These are phyloP conservation scores for Penicillium psychrofluorescens DNA, from an alignment of 495 filamentous ascomycete species.

Conservation along the genomic window DNA sequence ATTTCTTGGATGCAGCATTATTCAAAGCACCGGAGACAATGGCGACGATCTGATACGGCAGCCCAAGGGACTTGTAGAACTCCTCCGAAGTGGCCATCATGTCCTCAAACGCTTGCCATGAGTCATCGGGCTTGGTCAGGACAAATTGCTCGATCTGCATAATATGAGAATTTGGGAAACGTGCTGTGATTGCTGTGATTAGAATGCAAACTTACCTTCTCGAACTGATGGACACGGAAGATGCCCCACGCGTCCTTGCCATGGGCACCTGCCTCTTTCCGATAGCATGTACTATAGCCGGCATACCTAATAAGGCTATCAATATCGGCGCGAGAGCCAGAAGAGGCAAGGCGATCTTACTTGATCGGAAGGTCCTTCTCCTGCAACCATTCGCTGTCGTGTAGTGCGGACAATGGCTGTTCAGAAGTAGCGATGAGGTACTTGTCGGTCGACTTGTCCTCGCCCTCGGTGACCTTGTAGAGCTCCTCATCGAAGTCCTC, in stretches of 20 bases:
- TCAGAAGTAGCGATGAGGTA: conserved; percentile 97
- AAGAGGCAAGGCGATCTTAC: conserved; percentile 25
- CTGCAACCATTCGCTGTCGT: conserved; percentile 88
- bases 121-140: conserved; percentile 87
- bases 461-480: conserved; percentile 84
- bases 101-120: conserved; percentile 85
- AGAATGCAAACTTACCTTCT: conserved; percentile 54
- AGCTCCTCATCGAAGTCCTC: conserved; percentile 96
- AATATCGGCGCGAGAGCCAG: conserved; percentile 1
- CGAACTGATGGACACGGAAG: conserved; percentile 97
- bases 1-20: conserved; percentile 91
- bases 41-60: conserved; percentile 84
- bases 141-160: conserved; percentile 83
- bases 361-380: conserved; percentile 80
- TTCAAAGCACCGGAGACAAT: conserved; percentile 95
- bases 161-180: conserved; percentile 2
- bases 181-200: neutral
- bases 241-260: conserved; percentile 97
- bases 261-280: conserved; percentile 87
- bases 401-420: conserved; percentile 87
- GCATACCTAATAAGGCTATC: conserved; percentile 52
- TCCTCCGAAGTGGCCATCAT: conserved; percentile 90
- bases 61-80: conserved; percentile 82
- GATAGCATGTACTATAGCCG: conserved; percentile 89
- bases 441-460: conserved; percentile 79